Percentiles rank a stretch among this genome's conserved stretches.
Evolutionary conservation across 331 rosid genomes (phyloP).

Genomic region (Quercus lobata): DNA sequence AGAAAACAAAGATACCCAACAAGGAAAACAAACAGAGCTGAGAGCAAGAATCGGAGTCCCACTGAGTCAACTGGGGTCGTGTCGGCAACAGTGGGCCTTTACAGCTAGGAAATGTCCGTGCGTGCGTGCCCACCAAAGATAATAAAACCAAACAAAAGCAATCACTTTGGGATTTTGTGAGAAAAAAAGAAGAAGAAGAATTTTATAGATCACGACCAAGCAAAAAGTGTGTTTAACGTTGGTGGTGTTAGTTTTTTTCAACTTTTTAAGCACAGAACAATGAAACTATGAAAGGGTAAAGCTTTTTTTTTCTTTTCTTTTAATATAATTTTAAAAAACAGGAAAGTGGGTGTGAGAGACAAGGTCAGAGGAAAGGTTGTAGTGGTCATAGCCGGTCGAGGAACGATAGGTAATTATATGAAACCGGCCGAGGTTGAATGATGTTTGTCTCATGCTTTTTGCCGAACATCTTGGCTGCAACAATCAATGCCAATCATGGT

Average conservation of each 20-base stretch:
- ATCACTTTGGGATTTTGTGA: conserved; percentile 2
- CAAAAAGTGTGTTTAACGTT: not conserved
- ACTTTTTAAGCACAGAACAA: not conserved
- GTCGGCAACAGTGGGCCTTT: conserved; percentile 36
- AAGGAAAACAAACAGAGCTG: not conserved
- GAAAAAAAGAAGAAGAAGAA: conserved; percentile 4
- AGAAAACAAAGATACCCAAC: conserved; percentile 23
- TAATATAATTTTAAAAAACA: not conserved
- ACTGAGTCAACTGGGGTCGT: conserved; percentile 36
- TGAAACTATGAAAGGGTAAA: not conserved
- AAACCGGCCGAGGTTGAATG: conserved; percentile 13
- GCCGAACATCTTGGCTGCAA: conserved; percentile 16
- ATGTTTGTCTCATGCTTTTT: conserved; percentile 37
- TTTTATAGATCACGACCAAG: conserved; percentile 43
- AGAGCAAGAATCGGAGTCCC: conserved; percentile 35
- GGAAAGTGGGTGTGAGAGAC: not conserved
- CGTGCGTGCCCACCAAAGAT: not conserved
- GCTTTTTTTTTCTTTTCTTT: not conserved
- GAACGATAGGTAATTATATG: conserved; percentile 21
- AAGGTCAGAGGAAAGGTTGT: conserved; percentile 1
- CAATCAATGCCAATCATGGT: conserved; percentile 23
- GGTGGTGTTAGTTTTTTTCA: not conserved
- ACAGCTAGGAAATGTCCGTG: conserved; percentile 35
- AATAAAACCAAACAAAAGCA: not conserved
- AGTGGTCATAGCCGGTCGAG: conserved; percentile 44